A percentile compares a stretch with the other conserved stretches of the same genome.
These are phyloP conservation scores for Wallacemonas sp. DNA, from an alignment of 208 protist genomes.

Conservation along the genomic window DNA sequence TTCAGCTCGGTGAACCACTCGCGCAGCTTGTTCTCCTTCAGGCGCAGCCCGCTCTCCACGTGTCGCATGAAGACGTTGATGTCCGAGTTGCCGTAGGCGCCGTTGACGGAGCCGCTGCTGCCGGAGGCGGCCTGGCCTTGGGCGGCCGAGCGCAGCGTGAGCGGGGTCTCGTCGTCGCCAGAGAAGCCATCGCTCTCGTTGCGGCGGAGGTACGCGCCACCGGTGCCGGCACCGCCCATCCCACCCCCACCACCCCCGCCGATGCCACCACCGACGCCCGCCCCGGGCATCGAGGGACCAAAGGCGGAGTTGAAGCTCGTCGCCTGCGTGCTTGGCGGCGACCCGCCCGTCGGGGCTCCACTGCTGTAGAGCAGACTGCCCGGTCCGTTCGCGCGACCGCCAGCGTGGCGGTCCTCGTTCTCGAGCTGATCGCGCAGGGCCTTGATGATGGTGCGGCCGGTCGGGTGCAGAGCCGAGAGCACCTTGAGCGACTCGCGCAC, in stretches of 20 bases:
- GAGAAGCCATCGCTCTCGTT: slow-evolving; percentile 12
- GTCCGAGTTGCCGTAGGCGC: slow-evolving; percentile 27
- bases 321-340: slow-evolving; percentile 24
- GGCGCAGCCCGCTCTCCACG: slow-evolving; percentile 73
- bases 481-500: slow-evolving; percentile 81
- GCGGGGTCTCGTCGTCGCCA: slow-evolving; percentile 29
- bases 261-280: background rate
- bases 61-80: slow-evolving; percentile 85
- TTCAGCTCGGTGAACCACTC: slow-evolving; percentile 92
- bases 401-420: slow-evolving; percentile 45
- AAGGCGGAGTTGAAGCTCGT: slow-evolving; percentile 26
- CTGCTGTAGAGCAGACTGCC: slow-evolving; percentile 23
- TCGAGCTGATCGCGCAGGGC: slow-evolving; percentile 64
- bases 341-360: slow-evolving; percentile 21
- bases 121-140: slow-evolving; percentile 16
- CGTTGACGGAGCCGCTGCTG: slow-evolving; percentile 4
- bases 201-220: slow-evolving; percentile 4
- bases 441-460: slow-evolving; percentile 63
- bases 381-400: slow-evolving; percentile 16
- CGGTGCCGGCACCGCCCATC: background rate
- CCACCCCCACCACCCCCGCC: background rate
- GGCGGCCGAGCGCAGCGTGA: slow-evolving; percentile 7
- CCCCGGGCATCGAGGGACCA: slow-evolving; percentile 3
- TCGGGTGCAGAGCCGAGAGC: slow-evolving; percentile 71
- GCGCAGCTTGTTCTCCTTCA: slow-evolving; percentile 79